These are phyloP conservation scores for Hibiscus trionum DNA, from an alignment of 345 rosid species.

Conservation along the genomic window DNA sequence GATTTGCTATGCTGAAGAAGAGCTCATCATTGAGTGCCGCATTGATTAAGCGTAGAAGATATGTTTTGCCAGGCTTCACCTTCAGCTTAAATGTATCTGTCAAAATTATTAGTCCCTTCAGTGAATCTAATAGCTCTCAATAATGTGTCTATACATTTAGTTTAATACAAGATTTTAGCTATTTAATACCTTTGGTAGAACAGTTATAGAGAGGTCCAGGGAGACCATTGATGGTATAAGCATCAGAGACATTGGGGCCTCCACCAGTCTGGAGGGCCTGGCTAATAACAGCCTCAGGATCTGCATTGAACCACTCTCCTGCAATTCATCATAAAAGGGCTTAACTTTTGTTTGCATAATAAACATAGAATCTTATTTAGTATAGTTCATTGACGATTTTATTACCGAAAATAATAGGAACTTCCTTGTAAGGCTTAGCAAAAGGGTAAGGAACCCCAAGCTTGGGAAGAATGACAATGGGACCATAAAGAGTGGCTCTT, in stretches of 20 bases:
- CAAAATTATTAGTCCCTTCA: background rate
- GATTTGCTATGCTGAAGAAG: constrained; percentile 49
- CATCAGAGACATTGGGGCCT: no score
- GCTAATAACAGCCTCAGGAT: no score
- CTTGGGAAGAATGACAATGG: constrained; percentile 62
- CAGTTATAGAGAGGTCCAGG: no score
- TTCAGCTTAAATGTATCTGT: constrained; percentile 38
- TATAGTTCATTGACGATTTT: background rate
- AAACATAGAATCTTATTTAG: background rate
- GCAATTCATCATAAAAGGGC: no score
- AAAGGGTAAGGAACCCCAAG: constrained; percentile 59
- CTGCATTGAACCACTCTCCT: no score
- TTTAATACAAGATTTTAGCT: no score
- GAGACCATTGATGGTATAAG: no score
- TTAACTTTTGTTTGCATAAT: no score
- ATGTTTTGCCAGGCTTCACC: constrained; percentile 42
- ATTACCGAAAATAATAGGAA: constrained; percentile 59
- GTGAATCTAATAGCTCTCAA: background rate
- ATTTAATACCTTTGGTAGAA: no score
- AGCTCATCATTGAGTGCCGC: constrained; percentile 52
- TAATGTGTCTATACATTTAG: no score
- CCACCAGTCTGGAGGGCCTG: no score
- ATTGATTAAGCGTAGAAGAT: constrained; percentile 39
- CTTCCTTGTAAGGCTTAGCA: constrained; percentile 62
- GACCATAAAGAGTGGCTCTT: constrained; percentile 64